Evolutionary conservation across 192 early-diverging fungal genomes (phyloP), one percentile per base, ranked within the genome.

Genomic region (Thoreauomyces humboldtii): DNA sequence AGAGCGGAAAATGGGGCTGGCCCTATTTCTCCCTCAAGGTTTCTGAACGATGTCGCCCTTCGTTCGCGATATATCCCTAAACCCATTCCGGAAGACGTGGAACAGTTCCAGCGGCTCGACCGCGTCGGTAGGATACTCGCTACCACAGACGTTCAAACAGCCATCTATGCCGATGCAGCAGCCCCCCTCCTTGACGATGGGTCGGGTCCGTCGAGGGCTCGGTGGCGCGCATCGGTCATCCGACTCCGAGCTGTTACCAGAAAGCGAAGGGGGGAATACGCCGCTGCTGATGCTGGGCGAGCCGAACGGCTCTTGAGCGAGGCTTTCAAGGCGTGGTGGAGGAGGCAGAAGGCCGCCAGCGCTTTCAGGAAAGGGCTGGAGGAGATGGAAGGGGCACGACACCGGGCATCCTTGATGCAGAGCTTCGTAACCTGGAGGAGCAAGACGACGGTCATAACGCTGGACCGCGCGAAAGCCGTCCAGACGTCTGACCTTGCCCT

Each of bases 141-240:
- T 4, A 57, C 35, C 4, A 57, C 55, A 32, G 55, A 57, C 4
- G 55, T 57, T 3, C 55, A 36, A 34, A 57, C 55, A 17, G 19
- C 33, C 2, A 57, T 57, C 2, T 57, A 33, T 21, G 32, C 55
- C 14, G 55, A 57, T 4, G 5, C 9, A 32, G 17, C 32, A 14
- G 5, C 4, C 2, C 34, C 34, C 17, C n/a, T n/a, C n/a, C n/a
- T n/a, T n/a, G n/a, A n/a, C n/a, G n/a, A n/a, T n/a, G n/a, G n/a
- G n/a, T n/a, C n/a, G n/a, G n/a, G n/a, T n/a, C n/a, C n/a, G n/a
- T n/a, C n/a, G n/a, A n/a, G 31, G 2, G 35, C 34, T n/a, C 34
- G 38, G 27, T 57, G 55, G 55, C 55, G 55, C 2, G 55, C 55
- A 2, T 37, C 35, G 33, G 35, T 57, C 55, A 37, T 37, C 19